Base-by-base conservation (phyloP, 257 asterid genomes). In the Prunella vulgaris region DNA sequence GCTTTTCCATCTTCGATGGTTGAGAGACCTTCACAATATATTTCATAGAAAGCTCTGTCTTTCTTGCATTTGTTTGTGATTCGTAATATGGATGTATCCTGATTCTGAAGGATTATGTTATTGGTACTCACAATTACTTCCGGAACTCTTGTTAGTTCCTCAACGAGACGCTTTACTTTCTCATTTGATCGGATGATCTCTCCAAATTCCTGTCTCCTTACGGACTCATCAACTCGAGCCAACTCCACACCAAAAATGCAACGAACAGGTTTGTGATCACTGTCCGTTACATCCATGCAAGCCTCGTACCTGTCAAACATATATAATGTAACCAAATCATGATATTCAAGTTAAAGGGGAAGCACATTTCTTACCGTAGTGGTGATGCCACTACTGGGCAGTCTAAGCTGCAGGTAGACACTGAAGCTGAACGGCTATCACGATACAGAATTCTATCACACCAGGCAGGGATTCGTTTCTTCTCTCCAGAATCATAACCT, bases 401-500 rank as follows among this genome's bases (percentile, higher is more conserved):
- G 57, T 94, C 96, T 77, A 94, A 84, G 86, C 91, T 84, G 87
- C 97, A 94, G 18, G 84, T 60, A 54, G 96, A 80, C 20, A 35
- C 84, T 66, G 92, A 80, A 76, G 84, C 78, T 56, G 89, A 79
- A 40, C 99, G 93, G 77, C 78, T 86, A 77, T 94, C 99, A 46
- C 97, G 96, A 80, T 85, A 91, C 81, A 94, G 69, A 61, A 94
- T 91, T 77, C 99, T 87, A 82, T 94, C 99, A 74, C 99, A 94
- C 99, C 99, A 94, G 42, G 99, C 99, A 71, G 99, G 99, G 76
- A 86, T 89, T 20, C 99, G 91, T 81, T 94, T 94, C 84, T 94
- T 94, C 84, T 94, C 99, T 60, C 99, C 97, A 78, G 97, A 94
- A 84, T 94, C 97, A 77, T 94, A 94, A 37, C 99, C 99, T 93